A percentile compares a stretch with the other conserved stretches of the same genome.
Evolutionary conservation across 192 early-diverging fungal species (phyloP).

Genomic region (Podochytrium sp.): DNA sequence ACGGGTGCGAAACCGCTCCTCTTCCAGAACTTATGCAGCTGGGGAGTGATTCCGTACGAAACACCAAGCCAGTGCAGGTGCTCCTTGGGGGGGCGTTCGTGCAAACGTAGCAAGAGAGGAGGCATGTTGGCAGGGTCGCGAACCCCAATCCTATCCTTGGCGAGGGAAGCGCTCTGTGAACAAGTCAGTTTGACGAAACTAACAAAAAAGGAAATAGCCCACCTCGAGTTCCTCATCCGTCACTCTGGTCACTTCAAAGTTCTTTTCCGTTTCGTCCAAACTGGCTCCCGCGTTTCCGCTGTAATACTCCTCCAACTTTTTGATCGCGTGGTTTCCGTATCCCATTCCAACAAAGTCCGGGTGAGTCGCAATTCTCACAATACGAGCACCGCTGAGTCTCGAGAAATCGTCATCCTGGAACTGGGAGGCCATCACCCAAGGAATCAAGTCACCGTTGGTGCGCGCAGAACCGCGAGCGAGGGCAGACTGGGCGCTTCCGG

Average conservation of each 20-base stretch:
- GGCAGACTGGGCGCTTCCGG: slow-evolving; percentile 78
- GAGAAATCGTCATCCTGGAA: slow-evolving; percentile 98
- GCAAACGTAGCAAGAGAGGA: slow-evolving; percentile 82
- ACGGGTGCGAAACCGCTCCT: slow-evolving; percentile 86
- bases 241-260: slow-evolving; percentile 53
- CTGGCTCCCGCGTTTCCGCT: slow-evolving; percentile 67
- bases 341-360: slow-evolving; percentile 98
- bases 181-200: not conserved
- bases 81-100: slow-evolving; percentile 72
- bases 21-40: slow-evolving; percentile 97
- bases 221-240: slow-evolving; percentile 59
- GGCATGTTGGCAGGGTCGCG: slow-evolving; percentile 92
- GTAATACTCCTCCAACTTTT: slow-evolving; percentile 87
- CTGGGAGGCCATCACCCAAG: slow-evolving; percentile 94
- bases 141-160: slow-evolving; percentile 78
- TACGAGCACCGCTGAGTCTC: slow-evolving; percentile 87
- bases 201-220: not conserved
- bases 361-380: slow-evolving; percentile 98
- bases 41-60: slow-evolving; percentile 87
- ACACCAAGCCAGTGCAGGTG: slow-evolving; percentile 96
- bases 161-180: slow-evolving; percentile 55
- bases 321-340: slow-evolving; percentile 88
- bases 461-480: slow-evolving; percentile 81
- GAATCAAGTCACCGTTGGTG: slow-evolving; percentile 92
- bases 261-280: slow-evolving; percentile 53